These are phyloP conservation scores for Patellifolia procumbens DNA, from an alignment of 179 eudicot genomes.

Conservation along the genomic window DNA sequence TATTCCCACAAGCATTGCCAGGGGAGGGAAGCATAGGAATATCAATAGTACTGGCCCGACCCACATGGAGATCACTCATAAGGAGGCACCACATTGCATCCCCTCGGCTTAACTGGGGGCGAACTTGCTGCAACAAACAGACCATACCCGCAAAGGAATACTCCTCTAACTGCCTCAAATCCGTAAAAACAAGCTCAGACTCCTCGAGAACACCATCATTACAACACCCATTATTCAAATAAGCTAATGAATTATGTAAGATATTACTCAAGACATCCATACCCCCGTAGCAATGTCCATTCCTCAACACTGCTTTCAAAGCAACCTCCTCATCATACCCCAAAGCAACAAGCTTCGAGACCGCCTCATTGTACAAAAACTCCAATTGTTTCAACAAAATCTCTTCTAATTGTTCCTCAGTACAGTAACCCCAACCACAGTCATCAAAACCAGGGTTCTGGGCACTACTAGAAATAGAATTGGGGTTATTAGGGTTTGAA, in stretches of 20 bases:
- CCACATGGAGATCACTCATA: slow-evolving; percentile 94
- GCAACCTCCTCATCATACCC: slow-evolving; percentile 90
- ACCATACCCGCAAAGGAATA: slow-evolving; percentile 86
- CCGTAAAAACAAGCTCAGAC: slow-evolving; percentile 56
- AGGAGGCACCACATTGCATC: slow-evolving; percentile 99
- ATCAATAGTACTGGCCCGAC: slow-evolving; percentile 84
- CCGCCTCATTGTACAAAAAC: slow-evolving; percentile 73
- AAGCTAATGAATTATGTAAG: slow-evolving; percentile 76
- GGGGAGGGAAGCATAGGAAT: slow-evolving; percentile 61
- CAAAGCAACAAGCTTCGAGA: slow-evolving; percentile 63
- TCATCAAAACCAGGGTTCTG: slow-evolving; percentile 56
- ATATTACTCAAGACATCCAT: slow-evolving; percentile 89
- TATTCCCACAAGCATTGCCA: slow-evolving; percentile 37
- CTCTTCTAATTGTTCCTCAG: slow-evolving; percentile 92
- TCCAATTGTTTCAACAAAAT: slow-evolving; percentile 76
- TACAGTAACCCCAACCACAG: slow-evolving; percentile 82
- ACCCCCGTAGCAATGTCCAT: slow-evolving; percentile 89
- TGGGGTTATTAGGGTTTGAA: slow-evolving; percentile 39
- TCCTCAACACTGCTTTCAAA: slow-evolving; percentile 63
- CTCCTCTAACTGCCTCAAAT: slow-evolving; percentile 92
- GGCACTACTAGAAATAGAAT: slow-evolving; percentile 27
- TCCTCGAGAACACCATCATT: slow-evolving; percentile 42
- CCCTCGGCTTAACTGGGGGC: slow-evolving; percentile 77
- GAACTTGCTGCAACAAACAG: slow-evolving; percentile 78
- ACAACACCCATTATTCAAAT: slow-evolving; percentile 57